These are phyloP conservation scores for Creolimax fragrantissima DNA, from an alignment of 78 protist species.

Conservation along the genomic window DNA sequence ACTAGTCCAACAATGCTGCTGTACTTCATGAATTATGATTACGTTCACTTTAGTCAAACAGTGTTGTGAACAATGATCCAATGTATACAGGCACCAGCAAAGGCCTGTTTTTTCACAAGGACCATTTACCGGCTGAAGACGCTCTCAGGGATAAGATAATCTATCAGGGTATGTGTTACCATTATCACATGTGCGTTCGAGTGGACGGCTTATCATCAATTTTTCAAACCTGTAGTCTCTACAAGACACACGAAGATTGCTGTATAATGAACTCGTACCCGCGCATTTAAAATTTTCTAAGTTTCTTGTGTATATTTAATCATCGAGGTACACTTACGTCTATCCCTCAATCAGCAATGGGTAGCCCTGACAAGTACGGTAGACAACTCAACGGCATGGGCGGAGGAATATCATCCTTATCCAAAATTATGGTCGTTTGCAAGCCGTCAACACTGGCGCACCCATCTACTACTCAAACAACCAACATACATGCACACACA, in stretches of 20 bases:
- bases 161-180: not conserved
- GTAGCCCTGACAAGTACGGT: not conserved
- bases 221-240: not conserved
- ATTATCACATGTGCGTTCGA: not conserved
- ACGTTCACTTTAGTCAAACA: too few relatives aligned
- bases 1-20: not conserved
- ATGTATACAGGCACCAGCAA: slow-evolving; percentile 10
- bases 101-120: not conserved
- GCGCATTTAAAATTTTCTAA: not conserved
- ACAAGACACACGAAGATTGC: not conserved
- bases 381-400: not conserved
- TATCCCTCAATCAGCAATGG: not conserved
- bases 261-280: not conserved
- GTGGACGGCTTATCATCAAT: not conserved
- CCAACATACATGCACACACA: too few relatives aligned
- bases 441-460: not conserved
- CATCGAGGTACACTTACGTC: not conserved
- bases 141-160: not conserved
- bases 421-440: not conserved
- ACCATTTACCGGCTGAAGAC: not conserved
- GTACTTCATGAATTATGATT: too few relatives aligned
- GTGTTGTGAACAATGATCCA: too few relatives aligned
- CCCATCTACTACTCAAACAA: too few relatives aligned
- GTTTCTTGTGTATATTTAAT: not conserved
- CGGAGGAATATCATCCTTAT: not conserved